These are phyloP conservation scores for Suillus subluteus DNA, from an alignment of 768 basidiomycete genomes.

Conservation along the genomic window DNA sequence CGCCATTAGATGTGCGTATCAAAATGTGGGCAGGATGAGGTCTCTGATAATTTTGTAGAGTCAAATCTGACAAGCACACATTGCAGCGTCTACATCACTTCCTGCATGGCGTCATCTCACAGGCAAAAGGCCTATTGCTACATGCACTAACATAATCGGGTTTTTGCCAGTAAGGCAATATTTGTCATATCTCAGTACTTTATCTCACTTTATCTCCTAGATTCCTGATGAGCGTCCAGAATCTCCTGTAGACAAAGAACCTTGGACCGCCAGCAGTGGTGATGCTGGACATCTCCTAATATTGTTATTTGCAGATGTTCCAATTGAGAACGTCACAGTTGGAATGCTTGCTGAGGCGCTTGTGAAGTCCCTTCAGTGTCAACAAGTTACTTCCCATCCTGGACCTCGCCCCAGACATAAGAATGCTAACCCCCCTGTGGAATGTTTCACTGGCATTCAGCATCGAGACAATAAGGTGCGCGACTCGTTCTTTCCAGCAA, in stretches of 20 bases:
- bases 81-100: background rate
- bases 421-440: background rate
- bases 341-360: no score
- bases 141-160: background rate
- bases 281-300: background rate
- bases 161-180: background rate
- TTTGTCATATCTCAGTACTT: no score
- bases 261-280: background rate
- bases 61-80: background rate
- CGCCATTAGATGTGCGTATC: background rate
- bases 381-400: no score
- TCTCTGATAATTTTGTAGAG: background rate
- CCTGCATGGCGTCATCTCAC: background rate
- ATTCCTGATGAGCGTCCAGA: background rate
- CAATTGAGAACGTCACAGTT: no score
- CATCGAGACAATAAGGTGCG: background rate
- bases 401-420: background rate
- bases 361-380: no score
- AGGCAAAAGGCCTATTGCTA: background rate
- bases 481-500: background rate
- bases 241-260: background rate
- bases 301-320: no score
- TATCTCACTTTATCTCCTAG: no score
- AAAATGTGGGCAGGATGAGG: background rate
- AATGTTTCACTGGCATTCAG: background rate